Conservation (phyloP, 306 rosid species). For the Inga leiocalycina region DNA sequence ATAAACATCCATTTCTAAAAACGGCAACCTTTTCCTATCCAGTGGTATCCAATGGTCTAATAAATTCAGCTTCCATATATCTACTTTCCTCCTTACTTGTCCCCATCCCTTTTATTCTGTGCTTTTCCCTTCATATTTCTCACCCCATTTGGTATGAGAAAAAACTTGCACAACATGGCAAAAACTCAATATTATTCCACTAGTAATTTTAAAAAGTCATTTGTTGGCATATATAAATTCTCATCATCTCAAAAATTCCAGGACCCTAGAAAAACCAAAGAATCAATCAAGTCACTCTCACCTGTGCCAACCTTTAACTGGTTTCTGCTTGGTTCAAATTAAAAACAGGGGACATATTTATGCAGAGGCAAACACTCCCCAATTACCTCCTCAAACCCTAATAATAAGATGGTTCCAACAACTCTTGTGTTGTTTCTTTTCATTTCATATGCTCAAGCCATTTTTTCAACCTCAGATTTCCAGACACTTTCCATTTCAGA, state of each 20-base stretch:
- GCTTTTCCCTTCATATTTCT: background rate
- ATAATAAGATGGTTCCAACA: background rate
- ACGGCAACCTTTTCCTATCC: background rate
- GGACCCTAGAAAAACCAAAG: background rate
- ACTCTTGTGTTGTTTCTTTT: conserved; percentile 10
- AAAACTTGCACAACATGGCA: background rate
- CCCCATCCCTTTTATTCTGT: background rate
- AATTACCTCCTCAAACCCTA: background rate
- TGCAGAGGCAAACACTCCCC: background rate
- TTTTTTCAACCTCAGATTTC: conserved; percentile 21
- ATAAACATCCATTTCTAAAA: background rate
- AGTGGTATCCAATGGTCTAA: background rate
- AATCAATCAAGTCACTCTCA: background rate
- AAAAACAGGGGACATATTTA: background rate
- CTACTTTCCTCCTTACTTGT: background rate
- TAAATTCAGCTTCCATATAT: background rate
- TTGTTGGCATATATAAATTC: background rate
- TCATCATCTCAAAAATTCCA: too few species aligned
- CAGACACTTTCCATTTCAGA: conserved; percentile 1
- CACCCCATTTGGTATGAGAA: background rate
- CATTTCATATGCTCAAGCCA: conserved; percentile 10
- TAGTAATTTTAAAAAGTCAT: background rate
- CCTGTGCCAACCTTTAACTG: background rate
- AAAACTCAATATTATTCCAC: background rate
- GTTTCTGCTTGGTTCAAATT: background rate